Evolutionary conservation across 192 early-diverging fungal genomes (phyloP).

Genomic region (Backusella westeae): DNA sequence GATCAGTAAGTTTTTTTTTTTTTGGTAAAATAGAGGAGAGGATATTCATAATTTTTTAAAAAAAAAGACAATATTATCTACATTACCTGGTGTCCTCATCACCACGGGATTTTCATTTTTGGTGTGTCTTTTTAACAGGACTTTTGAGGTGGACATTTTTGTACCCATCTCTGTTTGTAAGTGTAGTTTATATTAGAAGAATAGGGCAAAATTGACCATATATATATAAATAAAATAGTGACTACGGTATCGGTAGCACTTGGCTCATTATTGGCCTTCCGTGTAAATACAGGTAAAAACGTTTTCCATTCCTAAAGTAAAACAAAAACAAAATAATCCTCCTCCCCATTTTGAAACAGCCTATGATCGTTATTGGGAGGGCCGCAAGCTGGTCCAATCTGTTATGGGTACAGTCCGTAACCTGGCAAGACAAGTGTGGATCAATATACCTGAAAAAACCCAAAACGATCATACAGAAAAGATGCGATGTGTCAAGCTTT

Average conservation of each 20-base stretch:
- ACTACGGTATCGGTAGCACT: constrained; percentile 53
- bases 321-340: background rate
- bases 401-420: constrained; percentile 66
- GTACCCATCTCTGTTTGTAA: constrained; percentile 25
- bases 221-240: constrained; percentile 21
- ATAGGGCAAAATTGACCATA: background rate
- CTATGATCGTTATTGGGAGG: constrained; percentile 75
- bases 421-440: constrained; percentile 68
- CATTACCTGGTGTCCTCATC: constrained; percentile 14
- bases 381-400: constrained; percentile 62
- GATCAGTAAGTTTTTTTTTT: constrained; percentile 19
- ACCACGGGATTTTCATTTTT: constrained; percentile 20
- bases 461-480: constrained; percentile 52
- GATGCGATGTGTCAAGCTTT: constrained; percentile 44
- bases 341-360: background rate
- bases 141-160: constrained; percentile 10
- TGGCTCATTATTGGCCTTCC: constrained; percentile 76
- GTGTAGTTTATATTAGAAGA: background rate
- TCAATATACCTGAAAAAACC: constrained; percentile 50
- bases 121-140: constrained; percentile 7
- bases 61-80: constrained; percentile 5
- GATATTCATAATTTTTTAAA: too few relatives aligned
- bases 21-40: too few relatives aligned
- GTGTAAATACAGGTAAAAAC: constrained; percentile 63
- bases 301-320: too few relatives aligned